phyloP scores from a whole-genome alignment of 495 filamentous ascomycete genomes.

The Rhypophila decipiens region DNA sequence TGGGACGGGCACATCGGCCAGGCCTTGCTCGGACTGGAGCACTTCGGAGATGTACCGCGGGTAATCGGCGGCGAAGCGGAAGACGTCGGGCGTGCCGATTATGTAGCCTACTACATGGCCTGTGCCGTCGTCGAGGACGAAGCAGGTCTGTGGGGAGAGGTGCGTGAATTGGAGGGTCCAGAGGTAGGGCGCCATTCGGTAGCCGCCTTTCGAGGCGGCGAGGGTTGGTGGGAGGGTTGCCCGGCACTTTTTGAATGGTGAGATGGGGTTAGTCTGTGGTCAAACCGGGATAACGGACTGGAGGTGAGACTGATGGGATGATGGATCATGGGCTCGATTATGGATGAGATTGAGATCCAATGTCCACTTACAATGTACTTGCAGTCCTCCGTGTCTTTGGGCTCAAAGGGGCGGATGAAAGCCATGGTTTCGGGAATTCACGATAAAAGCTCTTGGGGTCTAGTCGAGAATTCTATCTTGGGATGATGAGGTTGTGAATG shows the following conservation, averaged over 20 bases:
- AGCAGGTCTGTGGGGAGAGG: slow-evolving; percentile 28
- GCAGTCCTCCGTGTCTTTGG: slow-evolving; percentile 24
- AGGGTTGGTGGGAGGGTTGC: slow-evolving; percentile 33
- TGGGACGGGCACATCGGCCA: slow-evolving; percentile 14
- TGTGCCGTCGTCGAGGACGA: slow-evolving; percentile 35
- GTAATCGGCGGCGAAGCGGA: slow-evolving; percentile 22
- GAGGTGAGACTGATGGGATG: background rate
- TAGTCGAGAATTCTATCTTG: background rate
- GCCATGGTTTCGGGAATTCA: slow-evolving; percentile 17
- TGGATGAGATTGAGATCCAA: background rate
- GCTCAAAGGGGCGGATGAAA: slow-evolving; percentile 27
- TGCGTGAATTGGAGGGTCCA: slow-evolving; percentile 40
- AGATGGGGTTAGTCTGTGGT: background rate
- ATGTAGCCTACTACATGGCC: slow-evolving; percentile 35
- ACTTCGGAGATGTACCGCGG: slow-evolving; percentile 24
- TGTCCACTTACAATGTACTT: slow-evolving; percentile 27
- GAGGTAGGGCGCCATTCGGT: slow-evolving; percentile 32
- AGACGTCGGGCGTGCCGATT: slow-evolving; percentile 31
- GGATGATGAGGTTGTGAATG: background rate
- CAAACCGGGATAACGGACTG: background rate
- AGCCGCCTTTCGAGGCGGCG: slow-evolving; percentile 13
- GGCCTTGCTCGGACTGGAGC: slow-evolving; percentile 14
- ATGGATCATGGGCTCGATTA: too few species aligned
- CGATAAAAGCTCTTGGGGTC: background rate
- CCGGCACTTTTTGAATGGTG: slow-evolving; percentile 26